phyloP scores from a whole-genome alignment of 306 rosid species.

The Hylodesmum podocarpum region DNA sequence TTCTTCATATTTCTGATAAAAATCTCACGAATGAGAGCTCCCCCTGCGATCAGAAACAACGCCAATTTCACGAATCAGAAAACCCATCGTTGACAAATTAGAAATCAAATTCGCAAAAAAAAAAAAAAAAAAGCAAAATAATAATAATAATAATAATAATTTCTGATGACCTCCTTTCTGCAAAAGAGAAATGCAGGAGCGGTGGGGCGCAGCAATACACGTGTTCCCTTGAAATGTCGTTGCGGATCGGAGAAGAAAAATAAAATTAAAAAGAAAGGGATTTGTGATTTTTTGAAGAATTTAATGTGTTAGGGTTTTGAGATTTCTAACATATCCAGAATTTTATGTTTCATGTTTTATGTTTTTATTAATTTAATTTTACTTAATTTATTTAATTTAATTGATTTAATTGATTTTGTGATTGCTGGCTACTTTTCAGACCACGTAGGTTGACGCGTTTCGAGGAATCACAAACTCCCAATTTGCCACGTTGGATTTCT shows the following conservation, averaged over 20 bases:
- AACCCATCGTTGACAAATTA: not conserved
- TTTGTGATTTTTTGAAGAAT: constrained; percentile 22
- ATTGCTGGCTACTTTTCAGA: no score
- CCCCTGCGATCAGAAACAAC: constrained; percentile 46
- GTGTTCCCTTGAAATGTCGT: constrained; percentile 18
- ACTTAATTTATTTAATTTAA: not conserved
- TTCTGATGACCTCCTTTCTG: constrained; percentile 3
- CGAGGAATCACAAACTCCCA: constrained; percentile 7
- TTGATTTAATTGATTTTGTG: not conserved
- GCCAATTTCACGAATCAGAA: constrained; percentile 18
- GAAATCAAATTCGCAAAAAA: not conserved
- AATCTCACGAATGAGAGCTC: not conserved
- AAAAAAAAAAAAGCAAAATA: not conserved
- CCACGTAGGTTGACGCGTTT: constrained; percentile 25
- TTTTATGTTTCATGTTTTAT: not conserved
- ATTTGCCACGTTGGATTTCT: not conserved
- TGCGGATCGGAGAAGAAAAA: constrained; percentile 56
- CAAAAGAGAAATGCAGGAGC: constrained; percentile 28
- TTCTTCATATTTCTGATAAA: constrained; percentile 52
- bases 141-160: not conserved
- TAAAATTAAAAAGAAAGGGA: no score
- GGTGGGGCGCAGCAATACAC: constrained; percentile 33
- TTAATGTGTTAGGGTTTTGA: constrained; percentile 57
- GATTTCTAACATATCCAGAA: constrained; percentile 14
- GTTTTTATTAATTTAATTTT: not conserved